Conservation (phyloP, 2,329 filamentous ascomycete genomes). For the Dothistroma pini region DNA sequence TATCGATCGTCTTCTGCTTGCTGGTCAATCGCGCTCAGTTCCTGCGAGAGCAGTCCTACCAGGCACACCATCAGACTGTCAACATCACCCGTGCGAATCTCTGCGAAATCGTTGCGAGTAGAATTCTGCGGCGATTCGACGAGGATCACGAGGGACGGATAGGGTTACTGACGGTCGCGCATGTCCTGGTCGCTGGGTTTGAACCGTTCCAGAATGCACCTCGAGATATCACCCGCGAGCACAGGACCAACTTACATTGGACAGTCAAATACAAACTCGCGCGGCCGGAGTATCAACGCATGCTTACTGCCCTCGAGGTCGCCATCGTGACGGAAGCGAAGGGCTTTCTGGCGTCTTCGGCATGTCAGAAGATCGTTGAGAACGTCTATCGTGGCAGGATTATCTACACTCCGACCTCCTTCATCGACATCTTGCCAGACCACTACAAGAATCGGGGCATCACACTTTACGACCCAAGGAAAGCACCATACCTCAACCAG, state of each 20-base stretch:
- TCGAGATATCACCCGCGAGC: conserved; percentile 58
- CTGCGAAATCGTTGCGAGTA: conserved; percentile 75
- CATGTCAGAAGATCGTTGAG: conserved; percentile 76
- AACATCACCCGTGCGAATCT: conserved; percentile 72
- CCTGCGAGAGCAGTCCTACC: conserved; percentile 69
- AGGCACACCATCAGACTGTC: conserved; percentile 76
- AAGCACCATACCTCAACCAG: conserved; percentile 74
- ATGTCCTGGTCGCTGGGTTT: conserved; percentile 78
- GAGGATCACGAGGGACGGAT: conserved; percentile 70
- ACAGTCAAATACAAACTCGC: conserved; percentile 40
- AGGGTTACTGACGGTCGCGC: conserved; percentile 69
- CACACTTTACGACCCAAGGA: conserved; percentile 71
- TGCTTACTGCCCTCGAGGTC: conserved; percentile 73
- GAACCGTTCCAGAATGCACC: conserved; percentile 83
- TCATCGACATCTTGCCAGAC: conserved; percentile 80
- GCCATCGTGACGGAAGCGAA: conserved; percentile 82
- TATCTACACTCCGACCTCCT: conserved; percentile 76
- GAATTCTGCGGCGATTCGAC: conserved; percentile 72
- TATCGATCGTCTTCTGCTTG: conserved; percentile 79
- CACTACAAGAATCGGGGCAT: conserved; percentile 83
- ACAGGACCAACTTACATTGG: conserved; percentile 46
- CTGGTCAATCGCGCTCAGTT: conserved; percentile 80
- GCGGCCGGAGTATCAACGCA: conserved; percentile 52
- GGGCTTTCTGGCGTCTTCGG: conserved; percentile 69
- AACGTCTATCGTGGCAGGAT: conserved; percentile 78